phyloP scores from a whole-genome alignment of 352 stramenopile genomes.

The Globisporangium paddicum region DNA sequence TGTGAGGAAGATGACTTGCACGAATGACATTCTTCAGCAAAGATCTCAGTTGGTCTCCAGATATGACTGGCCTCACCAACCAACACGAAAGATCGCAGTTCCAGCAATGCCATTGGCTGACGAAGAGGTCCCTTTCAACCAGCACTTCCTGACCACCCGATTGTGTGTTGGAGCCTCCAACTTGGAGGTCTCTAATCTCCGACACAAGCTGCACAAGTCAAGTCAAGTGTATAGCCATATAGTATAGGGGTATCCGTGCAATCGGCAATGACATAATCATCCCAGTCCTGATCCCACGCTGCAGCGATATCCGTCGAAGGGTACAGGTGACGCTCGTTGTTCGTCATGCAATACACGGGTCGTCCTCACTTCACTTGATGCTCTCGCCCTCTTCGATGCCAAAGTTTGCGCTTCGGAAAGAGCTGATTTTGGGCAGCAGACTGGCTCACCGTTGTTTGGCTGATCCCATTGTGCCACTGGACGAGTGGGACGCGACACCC shows the following conservation, averaged over 20 bases:
- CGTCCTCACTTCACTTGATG: conserved; percentile 12
- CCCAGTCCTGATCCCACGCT: conserved; percentile 6
- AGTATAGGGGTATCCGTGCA: conserved; percentile 6
- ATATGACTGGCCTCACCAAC: too few relatives aligned
- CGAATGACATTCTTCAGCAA: too few relatives aligned
- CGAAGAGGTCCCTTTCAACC: neutral
- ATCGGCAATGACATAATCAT: conserved; percentile 1
- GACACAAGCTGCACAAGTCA: too few relatives aligned
- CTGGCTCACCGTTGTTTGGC: conserved; percentile 1
- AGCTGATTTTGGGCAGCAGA: neutral
- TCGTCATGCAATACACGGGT: conserved; percentile 6
- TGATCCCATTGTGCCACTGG: neutral
- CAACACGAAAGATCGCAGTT: neutral
- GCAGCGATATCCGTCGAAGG: conserved; percentile 6
- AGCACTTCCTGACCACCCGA: too few relatives aligned
- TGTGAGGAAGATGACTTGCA: neutral
- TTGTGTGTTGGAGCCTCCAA: too few relatives aligned
- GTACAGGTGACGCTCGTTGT: conserved; percentile 2
- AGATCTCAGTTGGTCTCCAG: neutral
- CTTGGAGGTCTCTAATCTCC: too few relatives aligned
- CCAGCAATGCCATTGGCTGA: neutral
- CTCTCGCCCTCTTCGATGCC: conserved; percentile 3
- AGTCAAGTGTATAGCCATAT: too few relatives aligned
- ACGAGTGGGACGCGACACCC: conserved; percentile 9
- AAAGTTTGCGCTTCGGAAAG: conserved; percentile 7